Evolutionary conservation across 352 stramenopile species (phyloP).

Genomic region (Globisporangium abappressorium): DNA sequence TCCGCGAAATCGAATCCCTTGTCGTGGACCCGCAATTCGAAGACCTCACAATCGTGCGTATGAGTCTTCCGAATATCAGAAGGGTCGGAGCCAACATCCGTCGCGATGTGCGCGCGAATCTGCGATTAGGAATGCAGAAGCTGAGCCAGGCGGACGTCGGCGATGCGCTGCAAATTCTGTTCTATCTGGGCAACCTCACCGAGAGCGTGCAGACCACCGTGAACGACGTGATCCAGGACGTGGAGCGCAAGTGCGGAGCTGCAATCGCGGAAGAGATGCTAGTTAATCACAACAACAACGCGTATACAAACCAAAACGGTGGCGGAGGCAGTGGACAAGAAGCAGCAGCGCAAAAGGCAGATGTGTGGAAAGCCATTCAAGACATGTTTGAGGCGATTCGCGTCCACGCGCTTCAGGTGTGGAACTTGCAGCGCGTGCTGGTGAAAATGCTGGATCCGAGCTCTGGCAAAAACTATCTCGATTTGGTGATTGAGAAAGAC

Average conservation of each 20-base stretch:
- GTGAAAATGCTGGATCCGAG: slow-evolving; percentile 61
- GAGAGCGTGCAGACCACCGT: slow-evolving; percentile 70
- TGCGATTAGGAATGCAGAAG: slow-evolving; percentile 48
- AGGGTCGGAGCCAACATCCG: slow-evolving; percentile 49
- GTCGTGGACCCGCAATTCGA: slow-evolving; percentile 55
- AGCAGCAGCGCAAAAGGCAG: slow-evolving; percentile 49
- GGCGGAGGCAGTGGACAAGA: slow-evolving; percentile 22
- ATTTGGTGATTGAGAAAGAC: slow-evolving; percentile 66
- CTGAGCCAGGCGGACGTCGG: slow-evolving; percentile 70
- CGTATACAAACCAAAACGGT: slow-evolving; percentile 2
- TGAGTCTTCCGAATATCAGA: slow-evolving; percentile 45
- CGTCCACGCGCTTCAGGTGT: slow-evolving; percentile 71
- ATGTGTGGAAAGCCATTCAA: slow-evolving; percentile 80
- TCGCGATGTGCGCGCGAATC: slow-evolving; percentile 44
- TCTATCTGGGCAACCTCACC: slow-evolving; percentile 61
- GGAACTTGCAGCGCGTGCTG: slow-evolving; percentile 86
- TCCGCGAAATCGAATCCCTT: slow-evolving; percentile 67
- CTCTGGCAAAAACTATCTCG: slow-evolving; percentile 53
- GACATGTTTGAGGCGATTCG: slow-evolving; percentile 75
- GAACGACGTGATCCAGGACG: slow-evolving; percentile 81
- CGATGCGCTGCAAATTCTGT: slow-evolving; percentile 77
- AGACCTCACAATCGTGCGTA: slow-evolving; percentile 59
- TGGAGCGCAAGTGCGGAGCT: slow-evolving; percentile 60
- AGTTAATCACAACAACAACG: slow-evolving; percentile 23
- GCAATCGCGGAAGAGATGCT: slow-evolving; percentile 68